Evolutionary conservation across 1,139 yeast genomes (phyloP).

Genomic region (Suhomyces ambrosiae): DNA sequence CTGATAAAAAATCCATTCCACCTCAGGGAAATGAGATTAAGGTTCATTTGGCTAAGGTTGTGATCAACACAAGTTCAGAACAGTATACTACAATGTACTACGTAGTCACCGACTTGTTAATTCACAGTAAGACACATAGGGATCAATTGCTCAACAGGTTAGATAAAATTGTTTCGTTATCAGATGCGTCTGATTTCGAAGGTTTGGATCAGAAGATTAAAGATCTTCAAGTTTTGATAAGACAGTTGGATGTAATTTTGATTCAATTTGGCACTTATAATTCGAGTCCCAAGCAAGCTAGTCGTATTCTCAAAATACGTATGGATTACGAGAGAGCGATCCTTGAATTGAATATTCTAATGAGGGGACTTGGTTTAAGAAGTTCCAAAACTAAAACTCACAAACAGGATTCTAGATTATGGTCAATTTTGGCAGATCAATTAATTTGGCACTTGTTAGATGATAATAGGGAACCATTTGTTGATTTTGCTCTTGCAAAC

Average conservation of each 20-base stretch:
- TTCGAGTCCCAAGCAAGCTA: conserved; percentile 27
- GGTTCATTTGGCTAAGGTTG: conserved; percentile 70
- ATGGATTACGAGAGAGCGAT: conserved; percentile 58
- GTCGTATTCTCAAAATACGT: conserved; percentile 44
- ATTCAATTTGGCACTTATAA: conserved; percentile 42
- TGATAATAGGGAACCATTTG: conserved; percentile 56
- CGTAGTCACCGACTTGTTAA: conserved; percentile 63
- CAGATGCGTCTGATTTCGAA: conserved; percentile 65
- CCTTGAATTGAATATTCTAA: conserved; percentile 63
- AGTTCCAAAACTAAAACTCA: conserved; percentile 36
- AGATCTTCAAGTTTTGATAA: conserved; percentile 58
- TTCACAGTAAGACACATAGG: conserved; percentile 65
- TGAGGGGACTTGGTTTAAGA: conserved; percentile 66
- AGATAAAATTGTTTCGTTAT: conserved; percentile 65
- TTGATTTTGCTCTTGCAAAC: conserved; percentile 70
- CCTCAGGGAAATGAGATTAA: conserved; percentile 33
- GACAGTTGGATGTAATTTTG: conserved; percentile 45
- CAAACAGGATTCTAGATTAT: conserved; percentile 30
- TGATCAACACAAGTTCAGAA: conserved; percentile 67
- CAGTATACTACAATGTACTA: conserved; percentile 73
- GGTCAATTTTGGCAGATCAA: conserved; percentile 58
- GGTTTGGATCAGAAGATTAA: conserved; percentile 56
- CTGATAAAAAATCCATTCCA: conserved; percentile 27
- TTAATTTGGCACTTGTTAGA: conserved; percentile 72
- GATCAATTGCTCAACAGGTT: conserved; percentile 60